Percentiles rank a stretch among this genome's conserved stretches.
phyloP scores from a whole-genome alignment of 2,329 filamentous ascomycete genomes.

The Ophiostoma triangulosporum region DNA sequence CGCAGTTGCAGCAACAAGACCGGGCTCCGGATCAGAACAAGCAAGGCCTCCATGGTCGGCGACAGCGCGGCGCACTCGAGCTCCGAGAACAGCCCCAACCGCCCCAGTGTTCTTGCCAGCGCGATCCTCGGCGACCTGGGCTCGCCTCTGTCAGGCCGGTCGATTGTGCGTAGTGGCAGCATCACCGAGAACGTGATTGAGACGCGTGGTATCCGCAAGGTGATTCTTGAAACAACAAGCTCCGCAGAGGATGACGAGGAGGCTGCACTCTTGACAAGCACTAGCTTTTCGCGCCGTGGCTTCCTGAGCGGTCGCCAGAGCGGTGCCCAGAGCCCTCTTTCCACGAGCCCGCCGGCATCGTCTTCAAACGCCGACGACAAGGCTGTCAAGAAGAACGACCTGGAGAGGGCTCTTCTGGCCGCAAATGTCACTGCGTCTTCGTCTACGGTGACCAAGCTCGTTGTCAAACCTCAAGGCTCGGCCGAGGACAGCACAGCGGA shows the following conservation, averaged over 20 bases:
- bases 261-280: background rate
- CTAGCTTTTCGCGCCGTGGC: background rate
- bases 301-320: conserved; percentile 4
- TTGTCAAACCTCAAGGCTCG: background rate
- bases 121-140: conserved; percentile 9
- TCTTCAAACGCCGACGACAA: conserved; percentile 9
- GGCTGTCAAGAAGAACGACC: conserved; percentile 4
- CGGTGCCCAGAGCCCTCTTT: background rate
- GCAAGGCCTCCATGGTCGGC: background rate
- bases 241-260: conserved; percentile 25
- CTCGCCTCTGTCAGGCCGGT: conserved; percentile 12
- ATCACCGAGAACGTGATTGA: conserved; percentile 71
- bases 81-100: conserved; percentile 12
- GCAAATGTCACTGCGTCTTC: background rate
- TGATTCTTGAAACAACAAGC: conserved; percentile 41
- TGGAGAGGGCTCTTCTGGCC: conserved; percentile 4
- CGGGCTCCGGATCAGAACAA: background rate
- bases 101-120: background rate
- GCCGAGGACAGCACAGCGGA: background rate
- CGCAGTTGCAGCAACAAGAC: background rate
- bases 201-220: conserved; percentile 59
- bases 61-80: conserved; percentile 4
- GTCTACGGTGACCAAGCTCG: background rate
- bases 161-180: conserved; percentile 54
- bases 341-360: background rate